Evolutionary conservation across 2,329 filamentous ascomycete species (phyloP), one percentile per base, ranked within the genome.

Genomic region (Paraphoma sp.): DNA sequence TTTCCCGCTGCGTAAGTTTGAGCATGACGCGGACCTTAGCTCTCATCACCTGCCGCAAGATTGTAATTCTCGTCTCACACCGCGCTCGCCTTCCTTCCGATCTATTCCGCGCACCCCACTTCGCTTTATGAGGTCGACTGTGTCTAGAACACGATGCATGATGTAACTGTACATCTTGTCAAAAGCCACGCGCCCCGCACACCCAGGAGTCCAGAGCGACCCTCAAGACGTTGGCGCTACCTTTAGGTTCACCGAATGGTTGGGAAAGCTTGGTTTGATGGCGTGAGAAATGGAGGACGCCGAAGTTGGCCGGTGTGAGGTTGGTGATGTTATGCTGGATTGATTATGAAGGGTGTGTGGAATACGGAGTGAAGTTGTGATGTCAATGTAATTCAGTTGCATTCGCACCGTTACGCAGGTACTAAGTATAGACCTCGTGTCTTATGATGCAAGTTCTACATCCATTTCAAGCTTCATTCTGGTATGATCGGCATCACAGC

Each of bases 161-260:
- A 36, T 14, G 33, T 36, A 36, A 36, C 3, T 10, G 33, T 14
- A 14, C 33, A 36, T 10, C 9, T 36, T 23, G 23, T 23, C 23
- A 23, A 23, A 23, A 23, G 23, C 23, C 23, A 23, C 23, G 5
- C 23, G 23, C 23, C 23, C 23, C 23, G 23, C 23, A 23, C 23
- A 23, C 23, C 23, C 23, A 23, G 23, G 23, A 23, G 23, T 23
- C 23, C 23, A 23, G 16, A 14, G n/a, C 5, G 38, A 30, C 48
- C 40, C 36, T 44, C 12, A 40, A 33, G 17, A 12, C 23, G 48
- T 41, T 50, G 48, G 38, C 38, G 38, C 48, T 50, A 50, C 18
- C 29, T 31, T 50, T 50, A 42, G 46, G 33, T 28, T 46, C 31
- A 5, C 14, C 44, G 23, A 10, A 30, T 14, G 18, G 7, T n/a